Evolutionary conservation across 164 flowering plant species (phyloP), one percentile per base, ranked within the genome.

Genomic region (Piper betle): DNA sequence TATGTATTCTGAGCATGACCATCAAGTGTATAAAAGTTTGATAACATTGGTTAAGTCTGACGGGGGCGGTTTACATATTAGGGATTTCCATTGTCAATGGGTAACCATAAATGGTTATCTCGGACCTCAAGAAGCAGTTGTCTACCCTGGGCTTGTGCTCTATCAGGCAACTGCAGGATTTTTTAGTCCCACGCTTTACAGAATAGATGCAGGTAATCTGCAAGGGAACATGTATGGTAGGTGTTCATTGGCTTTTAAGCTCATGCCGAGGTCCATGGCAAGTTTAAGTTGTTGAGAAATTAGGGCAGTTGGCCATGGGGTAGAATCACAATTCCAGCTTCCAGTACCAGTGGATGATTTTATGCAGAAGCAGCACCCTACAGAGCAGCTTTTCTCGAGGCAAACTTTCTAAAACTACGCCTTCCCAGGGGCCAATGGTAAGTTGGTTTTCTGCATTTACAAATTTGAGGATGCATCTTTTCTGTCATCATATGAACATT

Each of bases 81-180:
- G 84, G 72, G 98, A 92, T 65, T 72, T 80, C 61, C 82, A 86
- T 63, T 96, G 96, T 25, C 81, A 75, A 16, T 87, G 96, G 98
- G 73, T 87, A 64, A 83, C 86, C 54, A 86, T 86, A 48, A 97
- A 92, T 77, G 93, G 69, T 25, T 93, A 89, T 62, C 84, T 92
- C 66, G 98, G 98, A 37, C 97, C 97, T 4, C 90, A 82, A 70
- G 98, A 92, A 59, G 98, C 82, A 4, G 77, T 92, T 61, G 81
- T 89, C 61, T 92, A 82, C 73, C 93, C 98, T 72, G 98, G 98
- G 55, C 87, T 92, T 46, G 93, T 96, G 20, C 78, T 92, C 2
- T 89, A 92, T 75, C 91, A 87, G 69, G 94, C 96, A 67, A 89
- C 98, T 55, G 98, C 98, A 8, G 96, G 98, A 8, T 81, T 86